These are phyloP conservation scores for Fusarium irregulare DNA, from an alignment of 2,329 filamentous ascomycete species.

Conservation along the genomic window DNA sequence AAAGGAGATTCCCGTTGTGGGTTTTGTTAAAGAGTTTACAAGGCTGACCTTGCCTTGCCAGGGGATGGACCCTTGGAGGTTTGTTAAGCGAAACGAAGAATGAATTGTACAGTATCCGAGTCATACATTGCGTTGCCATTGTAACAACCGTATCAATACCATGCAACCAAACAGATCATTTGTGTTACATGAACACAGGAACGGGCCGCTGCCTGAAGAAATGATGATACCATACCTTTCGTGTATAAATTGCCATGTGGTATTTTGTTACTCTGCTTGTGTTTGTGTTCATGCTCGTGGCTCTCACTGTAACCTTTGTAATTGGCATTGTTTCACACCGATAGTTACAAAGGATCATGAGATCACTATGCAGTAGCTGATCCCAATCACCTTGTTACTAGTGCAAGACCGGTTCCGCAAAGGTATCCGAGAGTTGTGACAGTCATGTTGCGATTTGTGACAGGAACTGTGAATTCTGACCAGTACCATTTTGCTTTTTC, in stretches of 20 bases:
- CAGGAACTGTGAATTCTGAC: neutral
- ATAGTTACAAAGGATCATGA: neutral
- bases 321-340: neutral
- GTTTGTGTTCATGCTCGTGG: neutral
- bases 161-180: neutral
- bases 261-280: neutral
- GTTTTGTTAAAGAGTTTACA: neutral
- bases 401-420: constrained; percentile 1
- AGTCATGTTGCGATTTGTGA: neutral
- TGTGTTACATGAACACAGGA: constrained; percentile 19
- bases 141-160: neutral
- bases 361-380: constrained; percentile 17
- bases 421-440: neutral
- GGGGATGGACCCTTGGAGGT: neutral
- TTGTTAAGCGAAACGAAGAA: constrained; percentile 3
- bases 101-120: constrained; percentile 6
- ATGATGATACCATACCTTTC: neutral
- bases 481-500: neutral
- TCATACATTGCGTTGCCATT: neutral
- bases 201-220: constrained; percentile 29
- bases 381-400: constrained; percentile 26
- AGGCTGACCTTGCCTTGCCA: neutral
- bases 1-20: constrained; percentile 6
- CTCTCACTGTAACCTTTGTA: neutral
- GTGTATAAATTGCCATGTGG: constrained; percentile 20